Base-by-base conservation (phyloP, 768 basidiomycete species). In the Russula abietina region DNA sequence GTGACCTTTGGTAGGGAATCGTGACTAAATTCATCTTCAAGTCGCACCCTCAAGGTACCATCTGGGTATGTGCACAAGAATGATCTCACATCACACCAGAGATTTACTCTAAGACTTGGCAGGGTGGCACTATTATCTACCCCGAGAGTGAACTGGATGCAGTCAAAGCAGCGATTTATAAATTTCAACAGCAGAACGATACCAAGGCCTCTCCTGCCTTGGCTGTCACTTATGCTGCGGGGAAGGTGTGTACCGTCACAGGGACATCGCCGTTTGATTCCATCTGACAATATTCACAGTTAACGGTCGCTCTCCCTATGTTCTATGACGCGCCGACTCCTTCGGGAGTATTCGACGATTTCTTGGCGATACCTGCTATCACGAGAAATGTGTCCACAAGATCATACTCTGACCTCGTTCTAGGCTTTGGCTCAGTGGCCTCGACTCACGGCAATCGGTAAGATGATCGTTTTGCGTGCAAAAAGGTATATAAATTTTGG, bases 301-400 rank as follows among this genome's bases (percentile, higher is more conserved):
- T 53, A 14, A 3, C 22, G 1, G 2, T 39, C 19, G 10, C 19
- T 16, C 3, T 45, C 30, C 1, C 43, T 9, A 11, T 59, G 1
- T 69, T 67, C 41, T 70, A 70, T 50, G 66, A 70, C 38, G 68
- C 53, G 0, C 68, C 69, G 1, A 56, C 55, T 5, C 63, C 66
- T 17, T 58, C 26, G 1, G 66, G 64, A 11, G 38, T 65, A 4
- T 69, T 70, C 38, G 68, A 69, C 1, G 68, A 66, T 30, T 58
- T 70, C 43, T 55, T 70, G 55, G 38, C 60, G 32, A n/a, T 30
- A 51, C 64, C 64, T 2, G 1, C 50, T 30, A 39, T 7, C 8
- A 7, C 12, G 22, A 22, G 17, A 1, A 26, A 33, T 16, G 30
- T 55, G 14, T 48, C 55, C 14, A 58, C 60, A 2, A 32, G 10